A percentile compares a stretch with the other conserved stretches of the same genome.
Evolutionary conservation across 1,139 yeast species (phyloP).

Genomic region (Geotrichum citri-aurantii): DNA sequence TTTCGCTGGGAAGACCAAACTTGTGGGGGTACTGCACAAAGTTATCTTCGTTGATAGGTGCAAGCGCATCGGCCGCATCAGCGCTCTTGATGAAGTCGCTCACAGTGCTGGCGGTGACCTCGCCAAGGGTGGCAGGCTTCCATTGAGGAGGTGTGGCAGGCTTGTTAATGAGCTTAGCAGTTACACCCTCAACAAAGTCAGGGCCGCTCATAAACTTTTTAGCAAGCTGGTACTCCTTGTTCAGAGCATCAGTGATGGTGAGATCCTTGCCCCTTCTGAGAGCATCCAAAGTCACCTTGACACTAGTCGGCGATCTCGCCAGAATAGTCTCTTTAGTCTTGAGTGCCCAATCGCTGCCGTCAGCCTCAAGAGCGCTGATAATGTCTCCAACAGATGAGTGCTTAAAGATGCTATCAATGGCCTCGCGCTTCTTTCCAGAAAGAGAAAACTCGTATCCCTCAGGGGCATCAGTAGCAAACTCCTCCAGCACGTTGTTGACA

Average conservation of each 20-base stretch:
- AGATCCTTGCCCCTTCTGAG: slow-evolving; percentile 57
- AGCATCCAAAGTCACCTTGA: slow-evolving; percentile 67
- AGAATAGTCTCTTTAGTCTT: slow-evolving; percentile 51
- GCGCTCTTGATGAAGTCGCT: slow-evolving; percentile 21
- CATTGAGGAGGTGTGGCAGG: slow-evolving; percentile 52
- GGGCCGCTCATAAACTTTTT: slow-evolving; percentile 63
- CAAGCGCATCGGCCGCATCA: slow-evolving; percentile 38
- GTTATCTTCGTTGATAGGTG: slow-evolving; percentile 34
- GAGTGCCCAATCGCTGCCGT: slow-evolving; percentile 61
- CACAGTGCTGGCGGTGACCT: slow-evolving; percentile 25
- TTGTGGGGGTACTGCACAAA: slow-evolving; percentile 64
- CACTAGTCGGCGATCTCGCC: slow-evolving; percentile 67
- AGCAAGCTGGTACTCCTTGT: slow-evolving; percentile 71
- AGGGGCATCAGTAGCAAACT: slow-evolving; percentile 69
- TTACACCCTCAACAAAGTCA: slow-evolving; percentile 72
- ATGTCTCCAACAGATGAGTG: slow-evolving; percentile 56
- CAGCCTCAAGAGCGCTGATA: slow-evolving; percentile 47
- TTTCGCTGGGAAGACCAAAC: slow-evolving; percentile 77
- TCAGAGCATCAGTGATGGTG: slow-evolving; percentile 61
- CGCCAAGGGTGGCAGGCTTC: slow-evolving; percentile 39
- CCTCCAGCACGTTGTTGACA: slow-evolving; percentile 37
- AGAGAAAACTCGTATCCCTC: slow-evolving; percentile 55
- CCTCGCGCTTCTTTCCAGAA: slow-evolving; percentile 49
- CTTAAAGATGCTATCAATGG: slow-evolving; percentile 65
- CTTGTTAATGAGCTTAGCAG: slow-evolving; percentile 62